A percentile compares a stretch with the other conserved stretches of the same genome.
Evolutionary conservation across 495 filamentous ascomycete species (phyloP).

Genomic region (Sabuloglossum arenarium): DNA sequence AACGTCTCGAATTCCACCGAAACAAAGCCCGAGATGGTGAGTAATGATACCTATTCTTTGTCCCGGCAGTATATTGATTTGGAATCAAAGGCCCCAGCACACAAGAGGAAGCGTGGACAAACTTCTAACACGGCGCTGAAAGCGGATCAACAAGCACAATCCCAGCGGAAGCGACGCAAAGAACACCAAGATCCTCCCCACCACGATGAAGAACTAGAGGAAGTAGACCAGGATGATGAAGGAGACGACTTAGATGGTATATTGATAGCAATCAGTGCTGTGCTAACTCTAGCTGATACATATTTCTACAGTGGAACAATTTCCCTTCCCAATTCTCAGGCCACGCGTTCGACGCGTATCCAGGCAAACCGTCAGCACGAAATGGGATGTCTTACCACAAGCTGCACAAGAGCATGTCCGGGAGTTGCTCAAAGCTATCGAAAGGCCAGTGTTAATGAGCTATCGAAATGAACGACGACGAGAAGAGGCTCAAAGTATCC

Average conservation of each 20-base stretch:
- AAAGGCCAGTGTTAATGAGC: conserved; percentile 32
- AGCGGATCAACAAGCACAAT: background rate
- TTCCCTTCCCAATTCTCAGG: conserved; percentile 23
- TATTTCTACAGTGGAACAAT: background rate
- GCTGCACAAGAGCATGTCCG: conserved; percentile 29
- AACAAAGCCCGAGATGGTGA: background rate
- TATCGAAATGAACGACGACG: conserved; percentile 32
- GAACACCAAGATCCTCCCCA: background rate
- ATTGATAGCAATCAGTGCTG: background rate
- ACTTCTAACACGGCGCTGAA: background rate
- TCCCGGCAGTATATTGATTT: background rate
- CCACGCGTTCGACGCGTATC: conserved; percentile 30
- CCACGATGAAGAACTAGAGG: background rate
- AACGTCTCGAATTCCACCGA: background rate
- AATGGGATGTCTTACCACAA: conserved; percentile 35
- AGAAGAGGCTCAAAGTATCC: conserved; percentile 31
- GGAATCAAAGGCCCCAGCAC: background rate
- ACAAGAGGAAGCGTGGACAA: background rate
- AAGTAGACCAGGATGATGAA: background rate
- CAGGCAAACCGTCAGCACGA: conserved; percentile 31
- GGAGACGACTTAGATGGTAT: background rate
- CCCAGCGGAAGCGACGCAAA: background rate
- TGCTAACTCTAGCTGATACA: background rate
- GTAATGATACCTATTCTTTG: background rate
- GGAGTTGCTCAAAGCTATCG: conserved; percentile 29